Evolutionary conservation across 441 rosid species (phyloP), one percentile per base, ranked within the genome.

Genomic region (Euphorbia corollata): DNA sequence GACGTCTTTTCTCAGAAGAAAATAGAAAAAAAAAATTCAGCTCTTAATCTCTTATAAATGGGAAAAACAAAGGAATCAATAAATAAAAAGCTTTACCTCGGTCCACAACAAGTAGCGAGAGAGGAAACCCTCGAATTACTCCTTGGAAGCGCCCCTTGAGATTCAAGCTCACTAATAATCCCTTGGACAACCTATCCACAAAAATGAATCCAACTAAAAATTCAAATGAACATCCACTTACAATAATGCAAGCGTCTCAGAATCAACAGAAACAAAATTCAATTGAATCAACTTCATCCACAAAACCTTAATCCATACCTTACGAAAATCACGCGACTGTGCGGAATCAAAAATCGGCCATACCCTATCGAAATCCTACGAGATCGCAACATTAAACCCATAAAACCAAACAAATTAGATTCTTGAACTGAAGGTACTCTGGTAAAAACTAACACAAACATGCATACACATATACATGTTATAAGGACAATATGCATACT

Each of bases 271-370:
- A 23, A 22, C 38, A n/a, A n/a, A 59, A 65, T 36, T 60, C 61
- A 38, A 65, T 30, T 19, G 12, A 59, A 71, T 58, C 69, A 30
- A 56, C 15, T 8, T 23, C 51, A 13, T 34, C 55, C 23, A 12
- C 0, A 34, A 13, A 36, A 50, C 58, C 58, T 5, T 0, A 50
- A 39, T n/a, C 51, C 43, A 61, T 69, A 94, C 99, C 96, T 95
- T 95, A 39, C 98, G 88, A 64, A 95, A 95, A 82, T 91, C 99
- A 23, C 98, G 96, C 59, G 97, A 95, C 76, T 95, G 98, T 45
- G 96, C 97, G 5, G 99, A 95, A 86, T 95, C 99, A 68, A 95
- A 95, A 87, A 95, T 91, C 76, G 99, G 99, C 99, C 98, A 95
- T 27, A 95, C 98, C 84, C 86, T 90, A 63, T 95, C 98, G 77